Conservation (phyloP, 2,329 filamentous ascomycete species). For the Trichoderma koningiopsis region DNA sequence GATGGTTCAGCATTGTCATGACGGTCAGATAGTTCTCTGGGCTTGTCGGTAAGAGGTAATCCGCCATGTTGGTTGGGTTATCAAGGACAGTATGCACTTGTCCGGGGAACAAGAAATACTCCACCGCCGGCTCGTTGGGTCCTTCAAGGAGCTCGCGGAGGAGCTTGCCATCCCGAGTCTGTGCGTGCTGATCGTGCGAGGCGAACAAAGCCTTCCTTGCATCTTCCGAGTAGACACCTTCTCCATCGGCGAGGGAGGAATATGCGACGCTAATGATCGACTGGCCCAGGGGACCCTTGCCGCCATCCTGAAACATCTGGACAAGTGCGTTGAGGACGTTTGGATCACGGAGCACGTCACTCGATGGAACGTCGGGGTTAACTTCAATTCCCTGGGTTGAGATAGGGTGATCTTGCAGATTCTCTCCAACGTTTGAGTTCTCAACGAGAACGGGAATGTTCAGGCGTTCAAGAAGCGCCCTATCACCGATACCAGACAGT, state of each 20-base stretch:
- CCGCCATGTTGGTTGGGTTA: constrained; percentile 28
- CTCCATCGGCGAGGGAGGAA: constrained; percentile 10
- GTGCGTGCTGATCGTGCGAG: background rate
- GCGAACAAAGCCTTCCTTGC: constrained; percentile 12
- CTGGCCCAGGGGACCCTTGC: constrained; percentile 35
- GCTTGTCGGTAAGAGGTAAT: constrained; percentile 26
- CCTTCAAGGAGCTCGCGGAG: constrained; percentile 32
- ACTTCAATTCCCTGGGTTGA: constrained; percentile 37
- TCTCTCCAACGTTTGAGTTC: constrained; percentile 44
- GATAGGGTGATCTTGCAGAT: constrained; percentile 44
- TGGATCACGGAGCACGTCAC: constrained; percentile 40
- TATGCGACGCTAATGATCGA: constrained; percentile 21
- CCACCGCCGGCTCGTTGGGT: constrained; percentile 36
- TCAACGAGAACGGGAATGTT: constrained; percentile 40
- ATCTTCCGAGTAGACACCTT: constrained; percentile 9
- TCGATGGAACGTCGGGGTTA: constrained; percentile 35
- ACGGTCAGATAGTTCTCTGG: constrained; percentile 55
- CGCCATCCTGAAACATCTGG: constrained; percentile 40
- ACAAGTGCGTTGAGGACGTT: constrained; percentile 35
- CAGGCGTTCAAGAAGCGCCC: constrained; percentile 36
- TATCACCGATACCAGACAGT: constrained; percentile 40
- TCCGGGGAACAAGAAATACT: constrained; percentile 39
- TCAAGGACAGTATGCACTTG: constrained; percentile 35
- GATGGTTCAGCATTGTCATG: constrained; percentile 60
- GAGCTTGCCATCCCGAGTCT: constrained; percentile 10